Evolutionary conservation across 2,329 filamentous ascomycete genomes (phyloP), one percentile per base, ranked within the genome.

Genomic region (Cordyceps tenuipes): DNA sequence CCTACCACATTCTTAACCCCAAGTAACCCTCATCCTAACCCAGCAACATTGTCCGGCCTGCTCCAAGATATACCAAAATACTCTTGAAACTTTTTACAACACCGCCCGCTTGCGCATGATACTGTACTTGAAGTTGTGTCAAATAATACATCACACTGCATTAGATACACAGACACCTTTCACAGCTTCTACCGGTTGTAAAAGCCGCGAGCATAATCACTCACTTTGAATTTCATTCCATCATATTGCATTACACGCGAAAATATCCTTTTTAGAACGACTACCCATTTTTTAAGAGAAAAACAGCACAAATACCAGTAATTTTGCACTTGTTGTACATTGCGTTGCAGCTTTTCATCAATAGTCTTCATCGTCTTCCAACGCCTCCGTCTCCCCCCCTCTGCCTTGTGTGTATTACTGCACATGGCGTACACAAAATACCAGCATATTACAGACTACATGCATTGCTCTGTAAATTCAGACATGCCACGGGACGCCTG

Each of bases 271-370:
- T 47, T 47, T 47, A 21, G 46, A 26, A 19, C 9, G 17, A 8
- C 44, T 47, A 26, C 44, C 41, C 39, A 43, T 44, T 53, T 52
- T 44, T 48, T 19, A 23, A 23, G 23, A 23, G 4, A 49, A 23
- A 55, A 19, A 17, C 21, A 55, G 21, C 5, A 39, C 9, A 43
- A 53, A 48, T 41, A 46, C 49, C 10, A 54, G 21, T 53, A 43
- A 59, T 51, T 61, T 50, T 57, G 43, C 19, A 46, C 51, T 3
- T 61, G 47, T 61, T 61, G 17, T 61, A 61, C 59, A 61, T 57
- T 52, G 41, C 59, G 43, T 61, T 19, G 49, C 59, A 61, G 31
- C 46, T 57, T 57, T 29, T 61, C 59, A 43, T 61, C 39, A 61
- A 46, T 29, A 19, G 41, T 47, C 34, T 51, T 41, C n/a, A 19